These are phyloP conservation scores for Diphasiastrum complanatum DNA, from an alignment of 83 land plant genomes.

Conservation along the genomic window DNA sequence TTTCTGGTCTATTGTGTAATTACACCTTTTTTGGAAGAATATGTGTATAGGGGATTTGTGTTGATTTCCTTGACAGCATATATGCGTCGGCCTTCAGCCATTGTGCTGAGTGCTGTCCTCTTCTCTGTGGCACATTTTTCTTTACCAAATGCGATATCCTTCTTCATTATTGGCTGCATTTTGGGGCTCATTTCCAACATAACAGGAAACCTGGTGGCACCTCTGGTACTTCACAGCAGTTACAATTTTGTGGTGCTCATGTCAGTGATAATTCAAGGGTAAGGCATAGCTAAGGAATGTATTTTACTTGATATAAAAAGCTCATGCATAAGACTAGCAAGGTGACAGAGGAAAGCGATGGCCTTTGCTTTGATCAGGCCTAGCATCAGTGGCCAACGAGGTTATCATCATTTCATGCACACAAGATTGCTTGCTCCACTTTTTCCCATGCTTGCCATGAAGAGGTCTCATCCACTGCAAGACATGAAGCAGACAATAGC, in stretches of 20 bases:
- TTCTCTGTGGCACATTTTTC: constrained; percentile 63
- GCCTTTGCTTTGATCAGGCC: too few species aligned
- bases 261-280: too few species aligned
- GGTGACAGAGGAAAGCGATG: too few species aligned
- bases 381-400: too few species aligned
- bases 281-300: too few species aligned
- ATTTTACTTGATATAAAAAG: too few species aligned
- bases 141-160: constrained; percentile 19
- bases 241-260: constrained; percentile 64
- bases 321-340: too few species aligned
- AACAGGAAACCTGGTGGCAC: constrained; percentile 46
- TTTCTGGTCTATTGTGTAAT: constrained; percentile 44
- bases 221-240: constrained; percentile 47
- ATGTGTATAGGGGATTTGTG: constrained; percentile 59
- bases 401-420: too few species aligned
- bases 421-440: too few species aligned
- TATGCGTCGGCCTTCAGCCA: constrained; percentile 51
- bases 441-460: too few species aligned
- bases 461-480: too few species aligned
- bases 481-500: too few species aligned
- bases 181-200: constrained; percentile 55
- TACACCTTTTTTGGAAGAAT: constrained; percentile 59
- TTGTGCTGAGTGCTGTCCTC: constrained; percentile 38
- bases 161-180: constrained; percentile 51
- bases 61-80: constrained; percentile 40